Conservation (phyloP, 2,329 filamentous ascomycete genomes). For the Pleomassaria siparia region DNA sequence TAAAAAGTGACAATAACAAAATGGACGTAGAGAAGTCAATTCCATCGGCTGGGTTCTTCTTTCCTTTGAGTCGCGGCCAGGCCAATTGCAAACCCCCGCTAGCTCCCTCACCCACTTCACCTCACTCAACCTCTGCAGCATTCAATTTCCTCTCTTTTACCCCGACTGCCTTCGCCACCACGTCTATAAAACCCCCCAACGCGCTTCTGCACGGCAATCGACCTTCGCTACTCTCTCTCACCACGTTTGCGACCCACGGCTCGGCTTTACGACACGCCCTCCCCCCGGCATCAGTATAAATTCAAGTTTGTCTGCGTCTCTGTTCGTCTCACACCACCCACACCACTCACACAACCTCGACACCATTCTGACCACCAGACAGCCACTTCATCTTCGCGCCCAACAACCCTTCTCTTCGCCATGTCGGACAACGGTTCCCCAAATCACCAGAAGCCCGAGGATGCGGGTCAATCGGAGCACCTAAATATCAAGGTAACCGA, state of each 20-base stretch:
- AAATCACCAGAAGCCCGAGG: constrained; percentile 47
- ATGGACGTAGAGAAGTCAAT: not conserved
- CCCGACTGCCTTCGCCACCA: constrained; percentile 25
- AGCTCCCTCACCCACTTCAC: constrained; percentile 32
- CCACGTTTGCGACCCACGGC: not conserved
- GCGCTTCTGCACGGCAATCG: constrained; percentile 17
- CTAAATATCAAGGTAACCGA: constrained; percentile 99
- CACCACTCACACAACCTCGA: constrained; percentile 5
- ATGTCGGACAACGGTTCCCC: constrained; percentile 50
- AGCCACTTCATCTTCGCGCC: not conserved
- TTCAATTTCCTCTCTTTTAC: constrained; percentile 13
- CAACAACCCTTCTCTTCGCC: constrained; percentile 6
- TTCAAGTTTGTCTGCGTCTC: constrained; percentile 18
- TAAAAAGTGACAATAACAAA: not conserved
- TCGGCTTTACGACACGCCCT: constrained; percentile 9
- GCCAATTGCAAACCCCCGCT: constrained; percentile 32
- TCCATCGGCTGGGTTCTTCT: constrained; percentile 1
- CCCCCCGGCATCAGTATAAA: constrained; percentile 7
- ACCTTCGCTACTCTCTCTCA: constrained; percentile 8
- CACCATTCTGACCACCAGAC: not conserved
- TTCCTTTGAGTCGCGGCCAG: constrained; percentile 8
- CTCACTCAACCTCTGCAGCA: constrained; percentile 8
- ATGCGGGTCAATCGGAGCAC: constrained; percentile 67
- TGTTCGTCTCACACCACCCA: constrained; percentile 26
- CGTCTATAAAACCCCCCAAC: constrained; percentile 12